Evolutionary conservation across 371 early-diverging fungal species (phyloP).

Genomic region (Vittaforma corneae): DNA sequence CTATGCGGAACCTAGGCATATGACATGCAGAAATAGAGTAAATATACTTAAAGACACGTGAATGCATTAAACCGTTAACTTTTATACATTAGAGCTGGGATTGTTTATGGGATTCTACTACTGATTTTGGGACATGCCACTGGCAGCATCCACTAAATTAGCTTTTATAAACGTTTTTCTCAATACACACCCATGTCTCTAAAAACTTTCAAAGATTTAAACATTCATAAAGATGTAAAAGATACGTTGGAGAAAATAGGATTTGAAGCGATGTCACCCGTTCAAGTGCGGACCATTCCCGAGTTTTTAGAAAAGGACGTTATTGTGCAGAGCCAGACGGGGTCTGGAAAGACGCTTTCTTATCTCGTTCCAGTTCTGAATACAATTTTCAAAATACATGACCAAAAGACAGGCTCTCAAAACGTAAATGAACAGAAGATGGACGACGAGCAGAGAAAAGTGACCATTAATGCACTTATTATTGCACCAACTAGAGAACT

Average conservation of each 20-base stretch:
- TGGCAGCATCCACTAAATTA: not conserved
- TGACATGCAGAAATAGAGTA: too few relatives aligned
- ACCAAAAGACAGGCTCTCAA: slow-evolving; percentile 64
- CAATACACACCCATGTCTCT: not conserved
- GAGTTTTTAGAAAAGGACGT: slow-evolving; percentile 39
- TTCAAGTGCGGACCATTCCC: slow-evolving; percentile 47
- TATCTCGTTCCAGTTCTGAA: slow-evolving; percentile 54
- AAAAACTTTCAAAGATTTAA: not conserved
- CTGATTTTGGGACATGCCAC: too few relatives aligned
- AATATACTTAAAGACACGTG: not conserved
- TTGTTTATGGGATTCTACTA: not conserved
- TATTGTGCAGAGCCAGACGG: slow-evolving; percentile 51
- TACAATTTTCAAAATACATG: too few relatives aligned
- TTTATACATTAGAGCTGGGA: not conserved
- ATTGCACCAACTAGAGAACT: slow-evolving; percentile 92
- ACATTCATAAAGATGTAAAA: slow-evolving; percentile 11
- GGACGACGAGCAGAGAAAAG: slow-evolving; percentile 67
- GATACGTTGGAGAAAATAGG: slow-evolving; percentile 14
- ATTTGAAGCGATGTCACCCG: slow-evolving; percentile 37
- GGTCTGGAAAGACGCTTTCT: slow-evolving; percentile 56
- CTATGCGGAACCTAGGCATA: too few relatives aligned
- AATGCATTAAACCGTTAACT: not conserved
- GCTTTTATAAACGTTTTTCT: slow-evolving; percentile 1
- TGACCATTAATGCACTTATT: slow-evolving; percentile 69
- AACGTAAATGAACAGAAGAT: slow-evolving; percentile 19